Evolutionary conservation across 1,284 basidiomycete species (phyloP), one percentile per base, ranked within the genome.

Genomic region (Taiwanofungus camphoratus): DNA sequence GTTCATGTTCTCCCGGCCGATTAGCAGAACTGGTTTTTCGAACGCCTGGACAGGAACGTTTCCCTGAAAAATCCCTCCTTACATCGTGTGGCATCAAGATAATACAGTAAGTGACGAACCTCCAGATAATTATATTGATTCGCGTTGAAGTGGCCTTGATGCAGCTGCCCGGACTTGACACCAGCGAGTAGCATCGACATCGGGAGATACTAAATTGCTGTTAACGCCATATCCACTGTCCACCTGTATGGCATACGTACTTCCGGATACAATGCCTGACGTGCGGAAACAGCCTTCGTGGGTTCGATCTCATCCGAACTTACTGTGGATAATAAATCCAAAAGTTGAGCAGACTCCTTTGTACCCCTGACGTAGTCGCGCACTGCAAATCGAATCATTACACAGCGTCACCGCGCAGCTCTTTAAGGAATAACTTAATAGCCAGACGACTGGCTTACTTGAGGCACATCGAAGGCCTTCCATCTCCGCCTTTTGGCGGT

Each of bases 41-140:
- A 89, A 86, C 0, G 74, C 76, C 1, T 82, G 76, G 0, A 87
- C 83, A 4, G 78, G 74, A 13, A 98, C 93, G 35, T 75, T 88
- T 2, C 92, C 95, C 82, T 92, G 44, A 4, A 20, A 30, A 38
- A 15, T 8, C n/a, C n/a, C n/a, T n/a, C n/a, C n/a, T n/a, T n/a
- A n/a, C n/a, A n/a, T n/a, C n/a, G n/a, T n/a, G n/a, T n/a, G n/a
- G n/a, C n/a, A n/a, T n/a, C n/a, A n/a, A n/a, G n/a, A n/a, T n/a
- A n/a, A n/a, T n/a, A n/a, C n/a, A n/a, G n/a, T 9, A 4, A 5
- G 31, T 12, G 11, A 45, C 69, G 39, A 39, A 86, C 87, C 73
- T 97, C 93, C 5, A 98, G 74, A 58, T 95, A 99, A 63, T 99
- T 99, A 71, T 92, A 99, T 48, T 86, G 82, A 56, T 91, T 97